Evolutionary conservation across 2,329 filamentous ascomycete species (phyloP).

Genomic region (Nothophaeocryptopus gaeumannii): DNA sequence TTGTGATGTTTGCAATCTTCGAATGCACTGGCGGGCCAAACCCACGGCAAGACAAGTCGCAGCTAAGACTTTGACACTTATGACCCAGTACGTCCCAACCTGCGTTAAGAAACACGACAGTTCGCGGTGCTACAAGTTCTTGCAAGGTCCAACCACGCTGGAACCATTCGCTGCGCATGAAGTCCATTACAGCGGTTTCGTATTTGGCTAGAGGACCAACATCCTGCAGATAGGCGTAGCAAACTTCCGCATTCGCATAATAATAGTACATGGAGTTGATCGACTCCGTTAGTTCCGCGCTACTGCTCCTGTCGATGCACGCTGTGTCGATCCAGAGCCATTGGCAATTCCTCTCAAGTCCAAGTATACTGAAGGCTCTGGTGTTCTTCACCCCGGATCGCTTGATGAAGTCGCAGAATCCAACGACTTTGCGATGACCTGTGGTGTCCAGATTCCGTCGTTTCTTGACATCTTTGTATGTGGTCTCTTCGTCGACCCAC

Average conservation of each 20-base stretch:
- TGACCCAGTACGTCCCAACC: slow-evolving; percentile 14
- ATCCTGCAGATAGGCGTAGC: slow-evolving; percentile 21
- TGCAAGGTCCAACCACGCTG: slow-evolving; percentile 8
- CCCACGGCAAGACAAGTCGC: slow-evolving; percentile 17
- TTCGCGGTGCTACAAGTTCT: slow-evolving; percentile 7
- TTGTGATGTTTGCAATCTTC: slow-evolving; percentile 8
- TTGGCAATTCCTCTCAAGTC: not conserved
- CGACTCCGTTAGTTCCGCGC: slow-evolving; percentile 20
- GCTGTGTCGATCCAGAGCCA: slow-evolving; percentile 25
- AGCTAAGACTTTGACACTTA: slow-evolving; percentile 18
- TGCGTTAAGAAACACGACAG: slow-evolving; percentile 5
- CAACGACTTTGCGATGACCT: not conserved
- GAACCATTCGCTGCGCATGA: slow-evolving; percentile 7
- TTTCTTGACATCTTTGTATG: slow-evolving; percentile 13
- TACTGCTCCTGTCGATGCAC: slow-evolving; percentile 22
- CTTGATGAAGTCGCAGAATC: not conserved
- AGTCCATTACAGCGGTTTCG: not conserved
- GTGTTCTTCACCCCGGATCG: not conserved
- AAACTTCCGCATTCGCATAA: slow-evolving; percentile 17
- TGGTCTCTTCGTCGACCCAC: slow-evolving; percentile 2
- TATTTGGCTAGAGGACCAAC: not conserved
- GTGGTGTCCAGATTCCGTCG: too few species aligned
- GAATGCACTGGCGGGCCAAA: slow-evolving; percentile 13
- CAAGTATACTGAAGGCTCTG: not conserved
- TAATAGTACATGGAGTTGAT: slow-evolving; percentile 27